phyloP scores from a whole-genome alignment of 2,329 filamentous ascomycete species.

The Sordariomycetes sp. region DNA sequence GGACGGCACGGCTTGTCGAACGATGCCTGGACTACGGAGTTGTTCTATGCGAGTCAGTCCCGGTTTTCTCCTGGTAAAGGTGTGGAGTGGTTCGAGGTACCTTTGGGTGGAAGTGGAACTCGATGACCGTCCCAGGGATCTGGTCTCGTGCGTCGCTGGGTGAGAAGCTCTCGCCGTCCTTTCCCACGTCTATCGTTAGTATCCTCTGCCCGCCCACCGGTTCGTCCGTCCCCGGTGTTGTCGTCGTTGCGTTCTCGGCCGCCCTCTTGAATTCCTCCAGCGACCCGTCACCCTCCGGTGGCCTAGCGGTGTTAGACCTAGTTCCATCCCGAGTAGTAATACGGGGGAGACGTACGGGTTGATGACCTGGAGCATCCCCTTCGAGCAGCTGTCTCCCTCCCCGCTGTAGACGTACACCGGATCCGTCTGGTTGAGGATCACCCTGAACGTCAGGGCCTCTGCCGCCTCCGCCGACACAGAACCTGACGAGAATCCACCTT shows the following conservation, averaged over 20 bases:
- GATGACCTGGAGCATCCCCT: slow-evolving; percentile 26
- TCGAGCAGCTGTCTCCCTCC: slow-evolving; percentile 32
- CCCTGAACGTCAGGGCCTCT: slow-evolving; percentile 26
- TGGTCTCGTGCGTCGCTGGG: slow-evolving; percentile 21
- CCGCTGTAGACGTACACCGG: slow-evolving; percentile 39
- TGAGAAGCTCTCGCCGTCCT: slow-evolving; percentile 17
- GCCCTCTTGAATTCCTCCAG: neutral
- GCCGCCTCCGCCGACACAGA: slow-evolving; percentile 14
- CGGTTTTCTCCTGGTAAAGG: neutral
- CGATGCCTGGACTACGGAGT: slow-evolving; percentile 26
- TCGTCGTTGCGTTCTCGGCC: neutral
- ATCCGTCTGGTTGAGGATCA: slow-evolving; percentile 31
- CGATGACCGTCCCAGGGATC: slow-evolving; percentile 18
- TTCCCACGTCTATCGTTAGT: slow-evolving; percentile 20
- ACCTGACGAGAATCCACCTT: slow-evolving; percentile 28
- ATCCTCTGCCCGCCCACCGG: slow-evolving; percentile 21
- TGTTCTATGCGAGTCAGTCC: slow-evolving; percentile 13
- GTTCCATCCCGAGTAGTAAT: neutral
- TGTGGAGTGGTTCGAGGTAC: neutral
- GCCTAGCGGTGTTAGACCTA: neutral
- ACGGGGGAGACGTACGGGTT: slow-evolving; percentile 16
- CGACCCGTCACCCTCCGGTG: neutral
- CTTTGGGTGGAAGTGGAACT: slow-evolving; percentile 22
- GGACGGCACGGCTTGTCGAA: slow-evolving; percentile 28
- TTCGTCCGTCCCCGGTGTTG: neutral